Evolutionary conservation across 257 asterid species (phyloP).

Genomic region (Solanum pinnatisectum): DNA sequence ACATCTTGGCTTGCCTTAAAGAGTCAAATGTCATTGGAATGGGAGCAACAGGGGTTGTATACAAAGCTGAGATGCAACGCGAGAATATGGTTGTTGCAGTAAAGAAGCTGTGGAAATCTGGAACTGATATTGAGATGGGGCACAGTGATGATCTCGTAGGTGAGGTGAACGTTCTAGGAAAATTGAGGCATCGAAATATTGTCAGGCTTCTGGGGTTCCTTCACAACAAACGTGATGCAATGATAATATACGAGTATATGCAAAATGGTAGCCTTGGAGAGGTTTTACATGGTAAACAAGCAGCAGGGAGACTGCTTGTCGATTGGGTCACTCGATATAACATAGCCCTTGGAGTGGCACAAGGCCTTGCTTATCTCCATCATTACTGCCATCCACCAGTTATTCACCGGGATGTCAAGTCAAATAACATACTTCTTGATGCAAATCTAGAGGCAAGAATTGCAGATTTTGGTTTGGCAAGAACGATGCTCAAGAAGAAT

Average conservation of each 20-base stretch:
- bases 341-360: slow-evolving; percentile 57
- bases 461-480: slow-evolving; percentile 64
- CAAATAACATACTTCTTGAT: slow-evolving; percentile 54
- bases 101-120: slow-evolving; percentile 64
- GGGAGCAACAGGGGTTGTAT: slow-evolving; percentile 73
- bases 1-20: slow-evolving; percentile 55
- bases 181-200: slow-evolving; percentile 51
- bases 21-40: slow-evolving; percentile 67
- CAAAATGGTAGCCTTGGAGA: slow-evolving; percentile 59
- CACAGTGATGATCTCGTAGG: slow-evolving; percentile 49
- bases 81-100: slow-evolving; percentile 50
- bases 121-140: slow-evolving; percentile 44
- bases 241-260: slow-evolving; percentile 58
- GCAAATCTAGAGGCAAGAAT: slow-evolving; percentile 56
- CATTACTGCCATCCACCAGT: slow-evolving; percentile 55
- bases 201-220: slow-evolving; percentile 57
- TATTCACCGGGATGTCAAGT: slow-evolving; percentile 56
- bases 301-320: slow-evolving; percentile 38
- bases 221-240: slow-evolving; percentile 48
- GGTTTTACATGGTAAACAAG: slow-evolving; percentile 51
- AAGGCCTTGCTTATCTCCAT: slow-evolving; percentile 61
- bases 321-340: slow-evolving; percentile 65
- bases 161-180: slow-evolving; percentile 61
- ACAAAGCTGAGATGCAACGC: slow-evolving; percentile 55
- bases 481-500: slow-evolving; percentile 40